A percentile compares a stretch with the other conserved stretches of the same genome.
Conservation (phyloP, 2,329 filamentous ascomycete species). For the Verticillium albo-atrum region DNA sequence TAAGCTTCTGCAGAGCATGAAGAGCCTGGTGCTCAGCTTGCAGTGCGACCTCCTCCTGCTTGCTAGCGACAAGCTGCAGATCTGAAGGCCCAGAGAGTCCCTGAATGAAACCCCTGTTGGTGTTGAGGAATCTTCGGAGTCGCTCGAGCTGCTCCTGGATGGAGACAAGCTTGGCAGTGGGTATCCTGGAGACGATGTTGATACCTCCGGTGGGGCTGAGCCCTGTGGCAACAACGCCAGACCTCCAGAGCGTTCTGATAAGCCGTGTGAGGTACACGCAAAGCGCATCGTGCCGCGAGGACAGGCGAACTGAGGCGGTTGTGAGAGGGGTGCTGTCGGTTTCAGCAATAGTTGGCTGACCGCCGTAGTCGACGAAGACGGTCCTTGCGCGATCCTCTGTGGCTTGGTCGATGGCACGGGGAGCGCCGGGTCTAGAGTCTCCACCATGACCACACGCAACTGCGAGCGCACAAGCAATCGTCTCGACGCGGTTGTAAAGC, state of each 20-base stretch:
- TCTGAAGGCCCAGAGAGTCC: constrained; percentile 89
- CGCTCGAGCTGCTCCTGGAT: constrained; percentile 79
- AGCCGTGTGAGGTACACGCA: constrained; percentile 83
- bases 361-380: constrained; percentile 89
- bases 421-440: constrained; percentile 66
- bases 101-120: constrained; percentile 89
- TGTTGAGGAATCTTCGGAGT: constrained; percentile 74
- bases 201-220: constrained; percentile 53
- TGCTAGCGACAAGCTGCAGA: constrained; percentile 69
- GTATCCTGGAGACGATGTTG: constrained; percentile 62
- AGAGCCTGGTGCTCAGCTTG: constrained; percentile 94
- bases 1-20: constrained; percentile 77
- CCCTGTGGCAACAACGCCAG: constrained; percentile 60
- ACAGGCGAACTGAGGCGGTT: constrained; percentile 80
- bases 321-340: constrained; percentile 65
- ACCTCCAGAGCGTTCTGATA: constrained; percentile 85
- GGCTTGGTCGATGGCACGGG: constrained; percentile 75
- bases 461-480: constrained; percentile 83
- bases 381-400: constrained; percentile 81
- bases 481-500: constrained; percentile 83
- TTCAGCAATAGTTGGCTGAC: constrained; percentile 79
- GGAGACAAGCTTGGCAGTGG: constrained; percentile 61
- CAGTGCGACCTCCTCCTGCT: constrained; percentile 86
- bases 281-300: constrained; percentile 83
- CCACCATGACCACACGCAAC: constrained; percentile 93